Evolutionary conservation across 2,329 filamentous ascomycete species (phyloP).

Genomic region (Pseudogymnoascus sp.): DNA sequence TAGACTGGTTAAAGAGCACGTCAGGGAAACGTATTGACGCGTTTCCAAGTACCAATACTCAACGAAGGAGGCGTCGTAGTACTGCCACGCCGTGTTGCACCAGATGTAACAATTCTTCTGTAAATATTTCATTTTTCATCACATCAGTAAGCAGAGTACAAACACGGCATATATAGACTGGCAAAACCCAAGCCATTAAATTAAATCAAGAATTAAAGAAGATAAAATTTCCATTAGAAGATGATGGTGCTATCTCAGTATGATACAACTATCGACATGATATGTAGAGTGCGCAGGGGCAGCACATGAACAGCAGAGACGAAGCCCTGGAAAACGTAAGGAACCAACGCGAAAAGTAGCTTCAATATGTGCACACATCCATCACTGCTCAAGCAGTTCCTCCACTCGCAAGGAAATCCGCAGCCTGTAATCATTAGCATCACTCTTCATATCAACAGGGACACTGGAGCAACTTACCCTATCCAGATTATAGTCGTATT

Average conservation of each 20-base stretch:
- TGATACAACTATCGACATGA: constrained; percentile 10
- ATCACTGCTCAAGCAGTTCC: background rate
- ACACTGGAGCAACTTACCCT: constrained; percentile 55
- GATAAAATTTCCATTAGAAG: constrained; percentile 4
- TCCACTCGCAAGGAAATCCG: constrained; percentile 29
- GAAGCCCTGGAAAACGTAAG: constrained; percentile 3
- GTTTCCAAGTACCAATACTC: background rate
- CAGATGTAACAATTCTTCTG: background rate
- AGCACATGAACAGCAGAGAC: constrained; percentile 14
- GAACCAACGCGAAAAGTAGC: constrained; percentile 1
- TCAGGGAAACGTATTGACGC: background rate
- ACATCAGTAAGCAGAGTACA: constrained; percentile 6
- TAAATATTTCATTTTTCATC: constrained; percentile 17
- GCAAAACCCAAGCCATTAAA: background rate
- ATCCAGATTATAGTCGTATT: constrained; percentile 93
- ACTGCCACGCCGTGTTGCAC: background rate
- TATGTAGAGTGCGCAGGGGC: constrained; percentile 11
- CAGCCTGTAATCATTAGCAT: constrained; percentile 24
- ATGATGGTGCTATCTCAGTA: constrained; percentile 9
- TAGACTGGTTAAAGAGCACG: background rate
- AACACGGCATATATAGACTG: background rate
- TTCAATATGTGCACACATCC: constrained; percentile 6
- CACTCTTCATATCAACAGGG: background rate
- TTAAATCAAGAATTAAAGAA: constrained; percentile 8
- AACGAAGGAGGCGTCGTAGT: background rate